Evolutionary conservation across 139 green algal genomes (phyloP), one percentile per base, ranked within the genome.

Genomic region (Zygnema cylindricum): DNA sequence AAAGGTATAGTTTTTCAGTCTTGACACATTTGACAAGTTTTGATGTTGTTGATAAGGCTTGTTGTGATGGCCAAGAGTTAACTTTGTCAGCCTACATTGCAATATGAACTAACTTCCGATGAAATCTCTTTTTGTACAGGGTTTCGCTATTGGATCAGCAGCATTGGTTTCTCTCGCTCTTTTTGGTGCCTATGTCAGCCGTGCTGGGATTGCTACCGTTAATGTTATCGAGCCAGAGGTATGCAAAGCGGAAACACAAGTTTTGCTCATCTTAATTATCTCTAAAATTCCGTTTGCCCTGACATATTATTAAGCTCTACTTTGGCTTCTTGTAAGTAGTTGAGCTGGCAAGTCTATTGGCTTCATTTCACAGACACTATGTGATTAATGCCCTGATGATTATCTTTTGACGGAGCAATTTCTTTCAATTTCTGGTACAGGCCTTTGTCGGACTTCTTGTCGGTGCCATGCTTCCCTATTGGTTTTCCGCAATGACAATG

Each of bases 61-160:
- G 35, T 82, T 35, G 16, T 82, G 38, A 1, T 77, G 1, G 38
- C 35, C 39, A n/a, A 30, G 30, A 30, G 57, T 30, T 76, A 0
- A 55, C 23, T 22, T 55, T 11, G 40, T 77, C 36, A 36, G 39
- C 1, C 21, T 7, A 77, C 21, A 1, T 36, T 77, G 1, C 39
- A 11, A 0, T 77, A 1, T 49, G 40, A 1, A 1, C 25, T 30
- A n/a, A 30, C 30, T 73, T 25, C 57, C 30, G 30, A 73, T 76
- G 35, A n/a, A n/a, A n/a, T n/a, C n/a, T 43, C 41, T 82, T n/a
- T 69, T 35, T 39, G 30, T 91, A 71, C 78, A 88, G 84, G 96
- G 97, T 87, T 99, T 99, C 91, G 97, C 97, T 89, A 99, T 98
- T 84, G 97, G 97, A 86, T 99, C 97, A 0, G 97, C 97, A 69